Conservation (phyloP, 306 rosid species). For the Cicer pinnatifidum region DNA sequence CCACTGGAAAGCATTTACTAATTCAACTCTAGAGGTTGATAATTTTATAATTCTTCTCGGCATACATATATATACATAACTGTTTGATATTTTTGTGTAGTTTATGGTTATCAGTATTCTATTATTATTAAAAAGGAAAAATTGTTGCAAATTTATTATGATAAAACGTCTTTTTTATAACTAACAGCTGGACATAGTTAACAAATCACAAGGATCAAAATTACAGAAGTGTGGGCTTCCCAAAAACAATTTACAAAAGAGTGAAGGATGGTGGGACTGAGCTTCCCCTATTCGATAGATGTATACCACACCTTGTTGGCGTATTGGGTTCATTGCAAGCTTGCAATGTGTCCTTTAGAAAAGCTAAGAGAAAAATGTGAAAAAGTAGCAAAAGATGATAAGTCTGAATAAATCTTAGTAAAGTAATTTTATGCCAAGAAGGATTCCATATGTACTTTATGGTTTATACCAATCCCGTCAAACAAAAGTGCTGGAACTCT, state of each 20-base stretch:
- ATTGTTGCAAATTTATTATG: background rate
- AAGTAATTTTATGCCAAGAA: slow-evolving; percentile 12
- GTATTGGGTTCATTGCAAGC: background rate
- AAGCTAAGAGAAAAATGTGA: background rate
- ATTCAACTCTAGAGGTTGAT: background rate
- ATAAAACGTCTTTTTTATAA: background rate
- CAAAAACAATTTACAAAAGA: background rate
- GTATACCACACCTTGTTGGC: background rate
- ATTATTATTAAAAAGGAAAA: slow-evolving; percentile 6
- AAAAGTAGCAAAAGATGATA: slow-evolving; percentile 8
- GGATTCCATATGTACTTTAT: background rate
- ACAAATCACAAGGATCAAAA: background rate
- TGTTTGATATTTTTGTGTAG: background rate
- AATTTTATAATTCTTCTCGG: background rate
- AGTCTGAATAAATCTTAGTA: background rate
- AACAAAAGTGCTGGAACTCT: slow-evolving; percentile 6
- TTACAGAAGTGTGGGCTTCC: background rate
- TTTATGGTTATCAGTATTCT: background rate
- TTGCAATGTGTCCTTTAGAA: background rate
- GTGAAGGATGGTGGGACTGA: background rate
- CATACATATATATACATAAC: background rate
- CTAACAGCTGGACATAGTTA: background rate
- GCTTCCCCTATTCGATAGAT: background rate
- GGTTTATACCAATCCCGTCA: background rate
- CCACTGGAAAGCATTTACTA: background rate